Evolutionary conservation across 1,139 yeast genomes (phyloP), one percentile per base, ranked within the genome.

Genomic region (Yamadazyma dendronema): DNA sequence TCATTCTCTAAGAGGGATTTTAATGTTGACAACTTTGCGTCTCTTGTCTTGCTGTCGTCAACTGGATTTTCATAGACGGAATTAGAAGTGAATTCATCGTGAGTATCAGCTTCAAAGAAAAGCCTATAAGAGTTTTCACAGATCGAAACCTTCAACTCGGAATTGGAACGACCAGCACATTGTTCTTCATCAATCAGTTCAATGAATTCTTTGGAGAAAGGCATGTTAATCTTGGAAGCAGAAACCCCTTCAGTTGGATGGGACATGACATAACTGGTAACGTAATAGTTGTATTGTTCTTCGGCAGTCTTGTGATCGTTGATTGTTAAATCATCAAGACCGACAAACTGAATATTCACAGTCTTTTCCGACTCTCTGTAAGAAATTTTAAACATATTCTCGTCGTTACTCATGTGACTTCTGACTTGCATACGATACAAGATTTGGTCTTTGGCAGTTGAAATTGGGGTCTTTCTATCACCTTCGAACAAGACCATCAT

Each of bases 201-300:
- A 39, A 81, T 60, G 37, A 77, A 77, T 9, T 81, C 67, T 47
- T 79, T 83, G 39, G 84, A 65, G 58, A 87, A 86, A 33, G 96
- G 95, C 65, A 84, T 69, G 42, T 72, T 73, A 38, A 88, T 72
- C 44, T 77, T 79, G 24, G 85, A 80, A n/a, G 87, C 80, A n/a
- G 90, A 82, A 16, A 94, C 85, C 23, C 97, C 97, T 61, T 92
- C 98, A 2, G 99, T 92, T 28, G 98, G 97, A 52, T 88, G 95
- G 5, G 96, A 84, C 87, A 92, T 84, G 34, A 92, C 78, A 60
- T 84, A 92, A 34, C 95, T 85, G 0, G 97, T 92, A 37, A 92
- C 76, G 56, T 94, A 92, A 61, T 92, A 90, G 57, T 88, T 90
- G 84, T 96, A 94, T 50, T 77, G 78, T 45, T 87, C 95, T 51